Percentiles rank a stretch among this genome's conserved stretches.
These are phyloP conservation scores for Amanita inopinata DNA, from an alignment of 768 basidiomycete species.

Conservation along the genomic window DNA sequence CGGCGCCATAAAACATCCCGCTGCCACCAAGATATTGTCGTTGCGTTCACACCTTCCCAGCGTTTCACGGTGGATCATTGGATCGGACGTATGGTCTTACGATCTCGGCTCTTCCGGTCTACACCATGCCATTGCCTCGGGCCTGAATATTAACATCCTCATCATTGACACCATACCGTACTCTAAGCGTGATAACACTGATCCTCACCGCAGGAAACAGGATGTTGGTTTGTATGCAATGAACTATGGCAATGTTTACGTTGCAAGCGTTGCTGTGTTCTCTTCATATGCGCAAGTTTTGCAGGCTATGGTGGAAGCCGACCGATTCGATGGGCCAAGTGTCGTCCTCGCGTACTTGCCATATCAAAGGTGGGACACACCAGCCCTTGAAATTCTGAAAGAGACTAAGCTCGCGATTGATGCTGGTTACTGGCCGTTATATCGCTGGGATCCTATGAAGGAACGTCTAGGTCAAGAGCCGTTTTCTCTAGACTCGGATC, in stretches of 20 bases:
- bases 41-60: slow-evolving; percentile 55
- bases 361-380: slow-evolving; percentile 63
- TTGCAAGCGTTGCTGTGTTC: slow-evolving; percentile 92
- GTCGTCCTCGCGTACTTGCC: slow-evolving; percentile 93
- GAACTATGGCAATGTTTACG: slow-evolving; percentile 96
- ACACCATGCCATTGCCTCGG: slow-evolving; percentile 89
- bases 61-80: slow-evolving; percentile 90
- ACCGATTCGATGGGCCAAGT: slow-evolving; percentile 80
- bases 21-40: slow-evolving; percentile 47
- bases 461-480: slow-evolving; percentile 69
- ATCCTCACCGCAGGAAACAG: slow-evolving; percentile 77
- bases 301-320: slow-evolving; percentile 86
- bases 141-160: slow-evolving; percentile 89
- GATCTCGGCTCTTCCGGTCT: slow-evolving; percentile 93
- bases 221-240: slow-evolving; percentile 97
- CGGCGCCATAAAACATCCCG: slow-evolving; percentile 25
- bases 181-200: slow-evolving; percentile 58
- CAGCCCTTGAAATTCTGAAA: slow-evolving; percentile 87
- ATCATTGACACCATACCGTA: slow-evolving; percentile 92
- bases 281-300: slow-evolving; percentile 93
- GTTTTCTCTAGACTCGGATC: slow-evolving; percentile 88
- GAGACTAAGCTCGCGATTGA: slow-evolving; percentile 97
- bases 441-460: slow-evolving; percentile 92
- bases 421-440: slow-evolving; percentile 95
- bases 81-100: slow-evolving; percentile 97